These are phyloP conservation scores for Nephelium lappaceum DNA, from an alignment of 345 rosid genomes.

Conservation along the genomic window DNA sequence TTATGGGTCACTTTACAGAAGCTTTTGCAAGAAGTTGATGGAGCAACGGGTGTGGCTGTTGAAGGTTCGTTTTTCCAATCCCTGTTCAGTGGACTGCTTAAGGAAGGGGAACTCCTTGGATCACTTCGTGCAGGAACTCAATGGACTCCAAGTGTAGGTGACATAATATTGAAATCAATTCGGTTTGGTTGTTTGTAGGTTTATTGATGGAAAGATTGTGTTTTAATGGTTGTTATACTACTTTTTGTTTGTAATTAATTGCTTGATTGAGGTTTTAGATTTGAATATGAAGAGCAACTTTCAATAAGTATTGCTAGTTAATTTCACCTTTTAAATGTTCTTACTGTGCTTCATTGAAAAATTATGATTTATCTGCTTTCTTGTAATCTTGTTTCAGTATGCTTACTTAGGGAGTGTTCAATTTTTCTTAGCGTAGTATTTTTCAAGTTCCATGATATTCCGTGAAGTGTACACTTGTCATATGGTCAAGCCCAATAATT, in stretches of 20 bases:
- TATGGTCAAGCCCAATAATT: background rate
- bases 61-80: slow-evolving; percentile 90
- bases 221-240: background rate
- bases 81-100: slow-evolving; percentile 71
- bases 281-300: background rate
- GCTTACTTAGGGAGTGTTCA: background rate
- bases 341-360: background rate
- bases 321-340: background rate
- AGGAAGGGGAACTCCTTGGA: slow-evolving; percentile 87
- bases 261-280: background rate
- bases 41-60: slow-evolving; percentile 77
- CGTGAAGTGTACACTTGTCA: background rate
- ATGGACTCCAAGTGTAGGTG: slow-evolving; percentile 94
- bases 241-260: slow-evolving; percentile 13
- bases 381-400: background rate
- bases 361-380: background rate
- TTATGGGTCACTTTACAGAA: slow-evolving; percentile 83
- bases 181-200: slow-evolving; percentile 1
- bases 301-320: background rate
- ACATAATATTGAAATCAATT: slow-evolving; percentile 12
- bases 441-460: background rate
- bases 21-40: slow-evolving; percentile 86
- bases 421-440: background rate
- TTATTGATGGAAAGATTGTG: background rate
- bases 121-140: slow-evolving; percentile 96